phyloP scores from a whole-genome alignment of 2,329 filamentous ascomycete genomes.

The Ceratocystiopsis minuta region DNA sequence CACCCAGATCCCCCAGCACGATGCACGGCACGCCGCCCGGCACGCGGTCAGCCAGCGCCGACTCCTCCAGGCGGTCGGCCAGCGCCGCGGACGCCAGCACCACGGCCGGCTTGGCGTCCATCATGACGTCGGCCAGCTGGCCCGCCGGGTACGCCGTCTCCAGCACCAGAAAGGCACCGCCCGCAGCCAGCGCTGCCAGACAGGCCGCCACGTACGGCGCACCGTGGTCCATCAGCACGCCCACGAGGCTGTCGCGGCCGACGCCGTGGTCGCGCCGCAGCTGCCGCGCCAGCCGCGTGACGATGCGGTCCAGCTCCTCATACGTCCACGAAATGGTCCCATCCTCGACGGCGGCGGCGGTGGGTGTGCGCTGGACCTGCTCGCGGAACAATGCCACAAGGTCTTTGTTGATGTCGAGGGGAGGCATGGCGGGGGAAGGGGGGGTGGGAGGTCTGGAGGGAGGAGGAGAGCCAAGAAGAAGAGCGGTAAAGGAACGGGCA shows the following conservation, averaged over 20 bases:
- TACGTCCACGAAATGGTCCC: constrained; percentile 51
- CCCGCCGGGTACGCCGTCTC: constrained; percentile 63
- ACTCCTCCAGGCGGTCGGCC: constrained; percentile 45
- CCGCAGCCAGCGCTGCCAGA: constrained; percentile 58
- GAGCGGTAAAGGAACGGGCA: not conserved
- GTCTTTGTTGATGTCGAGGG: constrained; percentile 53
- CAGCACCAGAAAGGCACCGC: constrained; percentile 63
- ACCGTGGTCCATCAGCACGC: constrained; percentile 56
- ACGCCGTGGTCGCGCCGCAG: constrained; percentile 47
- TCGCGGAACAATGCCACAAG: constrained; percentile 51
- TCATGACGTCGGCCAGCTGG: constrained; percentile 56
- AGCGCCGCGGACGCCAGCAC: constrained; percentile 51
- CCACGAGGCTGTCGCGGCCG: constrained; percentile 54
- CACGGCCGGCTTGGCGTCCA: constrained; percentile 54
- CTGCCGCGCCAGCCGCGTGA: constrained; percentile 43
- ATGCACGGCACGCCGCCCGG: constrained; percentile 31
- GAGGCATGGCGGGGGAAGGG: not conserved
- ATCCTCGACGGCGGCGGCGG: constrained; percentile 56
- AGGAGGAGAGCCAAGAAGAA: not conserved
- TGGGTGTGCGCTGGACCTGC: constrained; percentile 50
- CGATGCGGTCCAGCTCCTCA: constrained; percentile 49
- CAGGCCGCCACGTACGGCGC: constrained; percentile 66
- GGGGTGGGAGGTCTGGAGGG: not conserved
- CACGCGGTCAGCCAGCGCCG: too few relatives aligned
- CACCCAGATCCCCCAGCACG: constrained; percentile 25